phyloP scores from a whole-genome alignment of 176 grass and related monocot genomes.

The Carex scoparia region DNA sequence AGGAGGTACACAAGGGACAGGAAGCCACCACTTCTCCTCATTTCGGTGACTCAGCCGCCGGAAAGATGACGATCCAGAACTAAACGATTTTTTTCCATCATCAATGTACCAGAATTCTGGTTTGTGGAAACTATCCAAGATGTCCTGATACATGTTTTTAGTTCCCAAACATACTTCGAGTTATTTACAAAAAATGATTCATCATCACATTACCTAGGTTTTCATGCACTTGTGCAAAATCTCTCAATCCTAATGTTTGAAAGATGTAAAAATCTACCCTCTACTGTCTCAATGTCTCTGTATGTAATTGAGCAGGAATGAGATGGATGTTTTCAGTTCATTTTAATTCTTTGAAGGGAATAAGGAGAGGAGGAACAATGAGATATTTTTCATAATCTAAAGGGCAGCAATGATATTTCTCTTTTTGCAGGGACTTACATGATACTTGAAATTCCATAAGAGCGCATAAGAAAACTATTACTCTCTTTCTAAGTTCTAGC shows the following conservation, averaged over 20 bases:
- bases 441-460: not conserved
- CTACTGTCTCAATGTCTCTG: not conserved
- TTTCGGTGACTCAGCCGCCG: slow-evolving; percentile 52
- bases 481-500: not conserved
- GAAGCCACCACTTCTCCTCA: slow-evolving; percentile 96
- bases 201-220: not conserved
- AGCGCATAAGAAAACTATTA: not conserved
- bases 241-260: not conserved
- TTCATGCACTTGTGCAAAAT: not conserved
- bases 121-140: slow-evolving; percentile 77
- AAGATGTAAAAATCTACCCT: not conserved
- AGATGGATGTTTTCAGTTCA: not conserved
- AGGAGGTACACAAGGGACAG: slow-evolving; percentile 75
- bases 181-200: not conserved
- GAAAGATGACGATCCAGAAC: slow-evolving; percentile 64
- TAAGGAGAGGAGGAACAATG: not conserved
- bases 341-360: not conserved
- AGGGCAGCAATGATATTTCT: not conserved
- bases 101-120: slow-evolving; percentile 96
- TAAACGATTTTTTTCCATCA: slow-evolving; percentile 66
- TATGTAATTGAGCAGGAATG: not conserved
- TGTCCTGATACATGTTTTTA: slow-evolving; percentile 54
- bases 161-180: not conserved
- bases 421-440: not conserved
- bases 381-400: not conserved